Evolutionary conservation across 306 rosid species (phyloP), one percentile per base, ranked within the genome.

Genomic region (Sesbania bispinosa): DNA sequence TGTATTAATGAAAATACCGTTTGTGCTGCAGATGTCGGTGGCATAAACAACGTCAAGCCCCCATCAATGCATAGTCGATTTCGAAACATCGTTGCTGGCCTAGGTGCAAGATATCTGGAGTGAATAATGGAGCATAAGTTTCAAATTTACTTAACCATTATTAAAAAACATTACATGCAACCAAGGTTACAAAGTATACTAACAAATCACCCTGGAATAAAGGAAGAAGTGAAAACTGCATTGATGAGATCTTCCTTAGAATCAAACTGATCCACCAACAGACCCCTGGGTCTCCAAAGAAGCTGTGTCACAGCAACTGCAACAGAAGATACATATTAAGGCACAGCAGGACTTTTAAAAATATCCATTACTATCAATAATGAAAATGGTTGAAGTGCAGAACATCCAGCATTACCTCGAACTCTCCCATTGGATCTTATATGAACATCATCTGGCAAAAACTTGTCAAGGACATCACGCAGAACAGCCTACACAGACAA

Each of bases 171-270:
- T 61, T 16, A 53, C 60, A 47, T 27, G 61, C 50, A 80, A 62
- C 43, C 43, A 60, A 51, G 16, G 68, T 20, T 67, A 69, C 78
- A 71, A 5, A 67, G 52, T 74, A 66, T 27, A 41, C 68, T 61
- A 39, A 83, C 76, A 65, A 85, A 73, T 85, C 85, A 93, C 98
- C 98, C 98, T 77, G 98, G 98, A 83, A 93, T 90, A 81, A 88
- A 93, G 81, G 98, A 93, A 62, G 98, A 93, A 77, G 98, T 93
- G 63, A 90, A 83, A 76, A 93, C 97, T 53, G 98, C 98, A 80
- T 87, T 83, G 63, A 93, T 93, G 83, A 93, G 97, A 84, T 93
- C 98, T 80, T 88, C 97, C 88, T 90, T 93, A 76, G 98, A 93
- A 74, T 90, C 94, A 82, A 88, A 93, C 69, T 86, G 84, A 84